phyloP scores from a whole-genome alignment of 1,284 basidiomycete species.

The Puccinia coronata region DNA sequence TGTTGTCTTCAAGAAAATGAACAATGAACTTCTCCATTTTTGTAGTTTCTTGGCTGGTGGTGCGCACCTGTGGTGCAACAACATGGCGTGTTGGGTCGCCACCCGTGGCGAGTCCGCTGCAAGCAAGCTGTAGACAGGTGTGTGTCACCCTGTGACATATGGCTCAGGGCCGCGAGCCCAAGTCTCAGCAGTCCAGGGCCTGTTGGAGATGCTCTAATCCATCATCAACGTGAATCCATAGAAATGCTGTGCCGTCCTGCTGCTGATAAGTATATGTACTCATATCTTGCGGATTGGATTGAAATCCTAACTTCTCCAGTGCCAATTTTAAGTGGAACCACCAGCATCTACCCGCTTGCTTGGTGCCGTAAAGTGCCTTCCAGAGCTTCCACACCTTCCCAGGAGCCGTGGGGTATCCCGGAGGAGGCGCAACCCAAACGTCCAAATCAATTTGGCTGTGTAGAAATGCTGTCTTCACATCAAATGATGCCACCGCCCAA shows the following conservation, averaged over 20 bases:
- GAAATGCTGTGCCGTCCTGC: neutral
- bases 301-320: neutral
- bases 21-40: neutral
- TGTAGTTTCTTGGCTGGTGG: no score
- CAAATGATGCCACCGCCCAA: neutral
- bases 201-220: no score
- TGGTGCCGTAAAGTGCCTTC: conserved; percentile 8
- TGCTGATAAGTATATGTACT: neutral
- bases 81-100: no score
- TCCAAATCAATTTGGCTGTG: neutral
- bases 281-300: neutral
- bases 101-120: no score
- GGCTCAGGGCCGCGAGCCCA: no score
- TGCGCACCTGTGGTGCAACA: no score
- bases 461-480: neutral
- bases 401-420: neutral
- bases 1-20: neutral
- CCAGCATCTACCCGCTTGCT: conserved; percentile 6
- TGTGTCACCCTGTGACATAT: no score
- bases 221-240: conserved; percentile 15
- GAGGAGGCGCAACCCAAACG: neutral
- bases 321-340: no score
- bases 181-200: no score
- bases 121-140: no score
- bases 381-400: conserved; percentile 3